Conservation (phyloP, 805 yeast species). For the Kuraishia piskuri region DNA sequence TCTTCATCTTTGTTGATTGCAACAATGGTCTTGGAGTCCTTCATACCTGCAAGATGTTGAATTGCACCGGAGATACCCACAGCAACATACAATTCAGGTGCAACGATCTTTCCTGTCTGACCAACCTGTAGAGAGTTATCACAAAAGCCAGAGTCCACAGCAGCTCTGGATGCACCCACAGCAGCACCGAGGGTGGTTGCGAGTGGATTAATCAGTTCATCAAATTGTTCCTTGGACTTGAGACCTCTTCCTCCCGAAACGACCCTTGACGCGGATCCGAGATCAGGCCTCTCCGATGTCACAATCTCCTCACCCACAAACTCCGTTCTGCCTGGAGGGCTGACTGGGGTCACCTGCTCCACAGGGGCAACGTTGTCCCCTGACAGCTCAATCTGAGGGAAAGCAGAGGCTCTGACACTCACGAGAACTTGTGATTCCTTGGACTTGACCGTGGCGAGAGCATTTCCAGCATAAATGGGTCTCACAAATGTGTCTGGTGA, state of each 20-base stretch:
- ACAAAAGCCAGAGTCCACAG: conserved; percentile 92
- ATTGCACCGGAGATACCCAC: conserved; percentile 96
- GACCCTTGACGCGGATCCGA: conserved; percentile 72
- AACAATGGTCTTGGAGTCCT: conserved; percentile 87
- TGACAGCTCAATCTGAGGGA: conserved; percentile 32
- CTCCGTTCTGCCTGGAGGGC: conserved; percentile 33
- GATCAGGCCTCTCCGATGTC: conserved; percentile 82
- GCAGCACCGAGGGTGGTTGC: conserved; percentile 85
- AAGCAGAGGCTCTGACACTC: conserved; percentile 83
- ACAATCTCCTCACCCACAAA: conserved; percentile 74
- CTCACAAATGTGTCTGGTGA: conserved; percentile 70
- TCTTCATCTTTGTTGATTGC: conserved; percentile 94
- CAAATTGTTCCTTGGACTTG: conserved; percentile 83
- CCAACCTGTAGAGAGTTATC: conserved; percentile 97
- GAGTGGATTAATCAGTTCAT: conserved; percentile 65
- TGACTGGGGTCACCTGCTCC: conserved; percentile 35
- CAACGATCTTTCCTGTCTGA: conserved; percentile 96
- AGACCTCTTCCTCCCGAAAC: conserved; percentile 94
- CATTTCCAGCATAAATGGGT: conserved; percentile 96
- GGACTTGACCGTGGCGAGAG: conserved; percentile 71
- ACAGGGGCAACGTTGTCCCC: conserved; percentile 28
- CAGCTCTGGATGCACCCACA: conserved; percentile 96
- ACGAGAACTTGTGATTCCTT: conserved; percentile 57
- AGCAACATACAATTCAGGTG: conserved; percentile 91
- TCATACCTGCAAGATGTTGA: conserved; percentile 98